These are phyloP conservation scores for Acanthamoeba sp. DNA, from an alignment of 208 protist genomes.

Conservation along the genomic window DNA sequence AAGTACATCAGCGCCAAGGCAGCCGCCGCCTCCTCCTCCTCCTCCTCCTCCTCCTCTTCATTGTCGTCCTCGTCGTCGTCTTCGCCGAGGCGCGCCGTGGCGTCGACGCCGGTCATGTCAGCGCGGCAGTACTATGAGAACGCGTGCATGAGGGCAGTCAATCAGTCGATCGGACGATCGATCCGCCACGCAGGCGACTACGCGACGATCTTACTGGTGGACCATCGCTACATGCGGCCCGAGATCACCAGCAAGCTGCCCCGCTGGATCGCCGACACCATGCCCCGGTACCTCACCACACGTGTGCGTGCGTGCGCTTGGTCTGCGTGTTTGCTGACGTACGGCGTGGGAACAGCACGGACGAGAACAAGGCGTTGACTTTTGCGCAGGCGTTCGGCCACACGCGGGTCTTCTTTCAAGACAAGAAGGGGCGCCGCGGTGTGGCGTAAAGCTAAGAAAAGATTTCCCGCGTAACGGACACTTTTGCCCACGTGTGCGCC, in stretches of 20 bases:
- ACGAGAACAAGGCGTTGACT: neutral
- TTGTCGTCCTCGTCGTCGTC: neutral
- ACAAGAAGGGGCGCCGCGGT: slow-evolving; percentile 27
- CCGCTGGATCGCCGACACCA: slow-evolving; percentile 75
- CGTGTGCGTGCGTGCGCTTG: neutral
- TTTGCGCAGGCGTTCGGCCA: slow-evolving; percentile 19
- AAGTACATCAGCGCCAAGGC: slow-evolving; percentile 71
- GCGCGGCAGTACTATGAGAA: slow-evolving; percentile 91
- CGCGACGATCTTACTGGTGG: slow-evolving; percentile 94
- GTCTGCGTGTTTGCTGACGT: neutral
- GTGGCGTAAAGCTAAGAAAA: too few relatives aligned
- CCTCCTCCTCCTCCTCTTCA: neutral
- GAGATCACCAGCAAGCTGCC: slow-evolving; percentile 78
- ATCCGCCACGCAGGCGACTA: slow-evolving; percentile 96
- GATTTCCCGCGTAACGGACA: too few relatives aligned
- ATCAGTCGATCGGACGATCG: slow-evolving; percentile 96
- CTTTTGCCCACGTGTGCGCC: too few relatives aligned
- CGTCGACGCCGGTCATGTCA: neutral
- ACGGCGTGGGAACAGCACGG: neutral
- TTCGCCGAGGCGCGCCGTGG: neutral
- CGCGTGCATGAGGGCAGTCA: slow-evolving; percentile 96
- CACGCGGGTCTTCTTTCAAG: slow-evolving; percentile 5
- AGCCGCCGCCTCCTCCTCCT: neutral
- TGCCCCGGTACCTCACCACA: neutral
- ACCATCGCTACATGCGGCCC: slow-evolving; percentile 90